A percentile compares a stretch with the other conserved stretches of the same genome.
Evolutionary conservation across 192 early-diverging fungal genomes (phyloP).

Genomic region (Coemansia sp.): DNA sequence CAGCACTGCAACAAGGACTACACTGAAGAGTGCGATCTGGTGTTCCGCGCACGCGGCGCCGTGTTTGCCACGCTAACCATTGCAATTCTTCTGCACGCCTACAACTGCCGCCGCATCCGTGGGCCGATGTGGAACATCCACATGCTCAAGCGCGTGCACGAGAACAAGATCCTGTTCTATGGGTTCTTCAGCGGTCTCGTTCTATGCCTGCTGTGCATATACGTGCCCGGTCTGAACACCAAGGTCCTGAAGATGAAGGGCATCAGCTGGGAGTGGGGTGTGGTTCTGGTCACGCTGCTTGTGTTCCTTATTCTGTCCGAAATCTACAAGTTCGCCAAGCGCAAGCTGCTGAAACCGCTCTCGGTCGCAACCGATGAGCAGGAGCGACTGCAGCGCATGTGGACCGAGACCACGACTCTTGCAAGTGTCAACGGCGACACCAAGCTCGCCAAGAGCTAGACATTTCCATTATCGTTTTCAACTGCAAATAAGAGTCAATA

Average conservation of each 20-base stretch:
- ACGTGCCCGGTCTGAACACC: conserved; percentile 68
- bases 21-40: conserved; percentile 58
- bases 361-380: conserved; percentile 39
- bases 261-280: conserved; percentile 76
- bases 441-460: background rate
- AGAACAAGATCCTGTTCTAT: conserved; percentile 58
- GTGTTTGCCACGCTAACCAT: conserved; percentile 72
- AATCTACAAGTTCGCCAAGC: conserved; percentile 66
- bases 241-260: conserved; percentile 61
- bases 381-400: conserved; percentile 52
- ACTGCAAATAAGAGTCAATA: no score
- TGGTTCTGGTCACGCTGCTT: conserved; percentile 59
- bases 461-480: background rate
- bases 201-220: conserved; percentile 59
- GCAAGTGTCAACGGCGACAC: conserved; percentile 10
- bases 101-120: conserved; percentile 71
- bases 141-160: conserved; percentile 44
- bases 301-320: conserved; percentile 66
- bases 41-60: conserved; percentile 70
- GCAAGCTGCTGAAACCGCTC: conserved; percentile 50
- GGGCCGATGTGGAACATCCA: conserved; percentile 60
- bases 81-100: conserved; percentile 70
- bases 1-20: conserved; percentile 60
- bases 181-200: conserved; percentile 54
- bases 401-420: conserved; percentile 50